A percentile compares a stretch with the other conserved stretches of the same genome.
Conservation (phyloP, 163 green algal species). For the Prototheca wickerhamii region DNA sequence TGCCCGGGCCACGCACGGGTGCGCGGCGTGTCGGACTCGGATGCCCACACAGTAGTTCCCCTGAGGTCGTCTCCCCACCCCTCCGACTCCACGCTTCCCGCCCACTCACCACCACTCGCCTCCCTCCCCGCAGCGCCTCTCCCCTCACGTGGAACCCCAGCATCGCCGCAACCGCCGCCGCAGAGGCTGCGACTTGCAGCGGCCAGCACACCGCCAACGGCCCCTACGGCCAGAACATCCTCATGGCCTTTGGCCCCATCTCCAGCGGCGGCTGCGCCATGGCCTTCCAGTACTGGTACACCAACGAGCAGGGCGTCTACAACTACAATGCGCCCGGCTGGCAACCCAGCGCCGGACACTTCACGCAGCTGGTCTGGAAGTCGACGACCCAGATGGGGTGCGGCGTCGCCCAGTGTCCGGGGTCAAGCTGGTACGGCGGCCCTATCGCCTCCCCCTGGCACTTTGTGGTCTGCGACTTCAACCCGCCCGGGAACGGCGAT, state of each 20-base stretch:
- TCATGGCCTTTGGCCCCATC: neutral
- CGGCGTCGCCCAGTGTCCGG: neutral
- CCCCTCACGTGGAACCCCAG: neutral
- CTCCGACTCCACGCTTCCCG: too few species aligned
- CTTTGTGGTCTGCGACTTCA: conserved; percentile 1
- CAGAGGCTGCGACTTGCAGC: neutral
- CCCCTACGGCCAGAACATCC: neutral
- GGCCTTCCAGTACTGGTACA: conserved; percentile 1
- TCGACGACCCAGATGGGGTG: conserved; percentile 1
- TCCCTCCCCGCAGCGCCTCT: neutral
- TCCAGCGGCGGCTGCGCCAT: neutral
- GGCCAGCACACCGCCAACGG: neutral
- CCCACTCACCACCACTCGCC: too few species aligned
- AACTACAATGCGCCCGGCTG: neutral
- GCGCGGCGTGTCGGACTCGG: too few species aligned
- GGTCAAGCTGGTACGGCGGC: neutral
- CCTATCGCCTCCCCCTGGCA: neutral
- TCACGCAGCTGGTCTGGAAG: conserved; percentile 2
- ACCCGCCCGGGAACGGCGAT: too few species aligned
- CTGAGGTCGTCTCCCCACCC: too few species aligned
- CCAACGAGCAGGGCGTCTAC: neutral
- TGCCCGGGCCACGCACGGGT: too few species aligned
- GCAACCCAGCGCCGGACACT: neutral
- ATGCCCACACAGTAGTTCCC: too few species aligned
- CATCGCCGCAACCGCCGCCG: neutral